Evolutionary conservation across 495 filamentous ascomycete genomes (phyloP).

Genomic region (Ascodesmis nigricans): DNA sequence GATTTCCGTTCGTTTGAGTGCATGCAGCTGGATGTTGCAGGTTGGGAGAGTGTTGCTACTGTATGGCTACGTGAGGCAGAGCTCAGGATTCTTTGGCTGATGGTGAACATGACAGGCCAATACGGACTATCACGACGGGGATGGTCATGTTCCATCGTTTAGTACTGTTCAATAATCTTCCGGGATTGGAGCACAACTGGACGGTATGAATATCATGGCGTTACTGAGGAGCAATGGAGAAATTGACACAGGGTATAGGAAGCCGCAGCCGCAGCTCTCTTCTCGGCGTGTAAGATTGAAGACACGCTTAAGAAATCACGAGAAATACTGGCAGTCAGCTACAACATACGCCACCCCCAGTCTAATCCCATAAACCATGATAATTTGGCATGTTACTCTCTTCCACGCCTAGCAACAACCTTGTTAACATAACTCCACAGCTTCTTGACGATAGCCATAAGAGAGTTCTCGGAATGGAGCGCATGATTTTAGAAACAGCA

Average conservation of each 20-base stretch:
- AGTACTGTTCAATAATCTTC: conserved; percentile 16
- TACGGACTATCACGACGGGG: conserved; percentile 21
- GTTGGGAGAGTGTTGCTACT: conserved; percentile 19
- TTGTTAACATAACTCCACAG: conserved; percentile 24
- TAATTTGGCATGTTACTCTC: conserved; percentile 37
- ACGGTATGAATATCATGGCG: conserved; percentile 24
- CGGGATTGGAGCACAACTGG: conserved; percentile 23
- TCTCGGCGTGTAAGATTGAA: conserved; percentile 89
- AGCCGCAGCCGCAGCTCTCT: conserved; percentile 66
- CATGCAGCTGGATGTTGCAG: conserved; percentile 19
- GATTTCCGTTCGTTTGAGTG: conserved; percentile 13
- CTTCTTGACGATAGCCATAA: conserved; percentile 55
- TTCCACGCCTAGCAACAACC: background rate
- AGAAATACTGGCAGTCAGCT: conserved; percentile 74
- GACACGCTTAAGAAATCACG: conserved; percentile 92
- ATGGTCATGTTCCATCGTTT: conserved; percentile 21
- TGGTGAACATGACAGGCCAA: conserved; percentile 7
- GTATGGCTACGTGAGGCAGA: too few species aligned
- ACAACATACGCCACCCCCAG: conserved; percentile 53
- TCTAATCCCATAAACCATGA: conserved; percentile 61
- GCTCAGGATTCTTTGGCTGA: too few species aligned
- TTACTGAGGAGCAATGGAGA: background rate
- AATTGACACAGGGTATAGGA: conserved; percentile 31
- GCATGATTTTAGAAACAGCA: conserved; percentile 80
- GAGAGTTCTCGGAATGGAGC: conserved; percentile 65